phyloP scores from a whole-genome alignment of 2,329 filamentous ascomycete genomes.

The Aspergillaceae sp. region DNA sequence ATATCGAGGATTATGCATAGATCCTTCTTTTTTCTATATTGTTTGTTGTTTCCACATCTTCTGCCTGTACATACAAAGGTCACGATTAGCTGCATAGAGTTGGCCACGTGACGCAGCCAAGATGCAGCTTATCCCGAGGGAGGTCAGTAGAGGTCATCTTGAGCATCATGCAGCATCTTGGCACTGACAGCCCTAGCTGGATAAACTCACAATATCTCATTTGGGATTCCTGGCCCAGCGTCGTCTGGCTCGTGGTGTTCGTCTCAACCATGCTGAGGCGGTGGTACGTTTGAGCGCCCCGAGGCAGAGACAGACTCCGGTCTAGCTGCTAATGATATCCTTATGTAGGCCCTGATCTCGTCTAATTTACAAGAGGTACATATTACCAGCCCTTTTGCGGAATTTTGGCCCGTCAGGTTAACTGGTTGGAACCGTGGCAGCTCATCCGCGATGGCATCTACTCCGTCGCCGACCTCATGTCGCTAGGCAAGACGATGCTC shows the following conservation, averaged over 20 bases:
- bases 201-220: conserved; percentile 92
- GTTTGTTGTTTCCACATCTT: conserved; percentile 5
- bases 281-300: conserved; percentile 44
- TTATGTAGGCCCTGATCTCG: conserved; percentile 50
- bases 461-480: conserved; percentile 87
- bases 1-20: neutral
- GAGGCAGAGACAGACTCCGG: neutral
- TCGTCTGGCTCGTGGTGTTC: conserved; percentile 76
- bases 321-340: conserved; percentile 4
- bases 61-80: neutral
- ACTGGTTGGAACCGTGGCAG: conserved; percentile 24
- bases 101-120: conserved; percentile 6
- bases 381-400: too few species aligned
- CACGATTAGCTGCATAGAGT: neutral
- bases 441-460: conserved; percentile 94
- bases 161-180: too few species aligned
- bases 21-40: neutral
- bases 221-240: conserved; percentile 79
- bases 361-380: conserved; percentile 76
- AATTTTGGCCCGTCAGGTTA: too few species aligned
- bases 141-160: conserved; percentile 20
- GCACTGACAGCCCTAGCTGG: conserved; percentile 52
- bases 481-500: conserved; percentile 81
- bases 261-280: conserved; percentile 84
- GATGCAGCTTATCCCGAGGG: conserved; percentile 42